Percentiles rank a stretch among this genome's conserved stretches.
Evolutionary conservation across 2,329 filamentous ascomycete genomes (phyloP).

Genomic region (Sphaerulina musiva): DNA sequence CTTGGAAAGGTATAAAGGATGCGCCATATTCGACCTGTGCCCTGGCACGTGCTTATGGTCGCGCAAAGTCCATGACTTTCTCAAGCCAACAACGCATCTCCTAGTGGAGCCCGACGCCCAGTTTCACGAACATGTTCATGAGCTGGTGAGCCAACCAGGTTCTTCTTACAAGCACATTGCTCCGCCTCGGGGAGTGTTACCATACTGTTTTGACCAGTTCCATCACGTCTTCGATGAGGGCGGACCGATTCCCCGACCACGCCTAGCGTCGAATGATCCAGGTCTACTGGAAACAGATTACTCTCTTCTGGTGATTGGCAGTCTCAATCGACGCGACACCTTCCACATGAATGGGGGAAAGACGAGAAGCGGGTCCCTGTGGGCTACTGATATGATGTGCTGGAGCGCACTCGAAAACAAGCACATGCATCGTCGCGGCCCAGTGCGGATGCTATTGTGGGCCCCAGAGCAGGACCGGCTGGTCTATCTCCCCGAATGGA

Average conservation of each 20-base stretch:
- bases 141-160: conserved; percentile 35
- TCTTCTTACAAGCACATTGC: conserved; percentile 46
- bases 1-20: conserved; percentile 64
- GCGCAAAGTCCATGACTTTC: conserved; percentile 61
- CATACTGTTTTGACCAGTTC: conserved; percentile 36
- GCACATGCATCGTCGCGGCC: conserved; percentile 64
- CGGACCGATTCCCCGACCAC: conserved; percentile 43
- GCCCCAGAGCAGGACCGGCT: conserved; percentile 55
- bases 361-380: not conserved
- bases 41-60: conserved; percentile 78
- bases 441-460: conserved; percentile 74
- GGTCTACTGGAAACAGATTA: conserved; percentile 55
- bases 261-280: conserved; percentile 23
- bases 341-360: not conserved
- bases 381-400: conserved; percentile 59
- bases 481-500: conserved; percentile 52
- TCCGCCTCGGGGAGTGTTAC: conserved; percentile 23
- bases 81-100: conserved; percentile 75
- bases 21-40: conserved; percentile 81
- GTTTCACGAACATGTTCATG: conserved; percentile 56
- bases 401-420: conserved; percentile 42
- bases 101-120: conserved; percentile 66
- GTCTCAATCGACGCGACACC: conserved; percentile 22
- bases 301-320: conserved; percentile 56
- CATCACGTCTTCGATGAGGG: conserved; percentile 43